Percentiles rank a stretch among this genome's conserved stretches.
phyloP scores from a whole-genome alignment of 495 filamentous ascomycete genomes.

The Cetradonia linearis region DNA sequence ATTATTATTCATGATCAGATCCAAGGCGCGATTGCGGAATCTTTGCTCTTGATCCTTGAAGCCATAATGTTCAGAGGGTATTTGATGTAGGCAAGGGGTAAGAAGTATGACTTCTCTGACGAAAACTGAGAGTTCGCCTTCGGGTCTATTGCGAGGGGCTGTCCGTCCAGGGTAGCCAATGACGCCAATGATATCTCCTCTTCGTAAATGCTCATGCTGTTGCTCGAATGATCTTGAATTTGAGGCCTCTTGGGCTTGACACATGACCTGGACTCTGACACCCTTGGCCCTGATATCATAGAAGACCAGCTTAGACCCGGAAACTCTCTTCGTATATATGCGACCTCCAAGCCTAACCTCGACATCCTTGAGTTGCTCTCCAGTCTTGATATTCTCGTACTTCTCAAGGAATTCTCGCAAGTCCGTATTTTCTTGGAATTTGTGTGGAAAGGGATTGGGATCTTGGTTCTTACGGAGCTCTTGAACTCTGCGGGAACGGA shows the following conservation, averaged over 20 bases:
- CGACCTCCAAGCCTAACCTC: constrained; percentile 67
- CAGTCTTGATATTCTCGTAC: constrained; percentile 68
- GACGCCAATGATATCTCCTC: constrained; percentile 87
- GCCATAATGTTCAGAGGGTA: constrained; percentile 85
- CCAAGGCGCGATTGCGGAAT: constrained; percentile 83
- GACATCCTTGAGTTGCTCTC: constrained; percentile 64
- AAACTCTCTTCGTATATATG: constrained; percentile 78
- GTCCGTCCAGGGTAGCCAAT: constrained; percentile 83
- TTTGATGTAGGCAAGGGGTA: constrained; percentile 84
- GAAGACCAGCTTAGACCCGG: constrained; percentile 80
- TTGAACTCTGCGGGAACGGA: constrained; percentile 74
- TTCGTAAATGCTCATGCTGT: constrained; percentile 81
- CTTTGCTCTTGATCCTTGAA: constrained; percentile 91
- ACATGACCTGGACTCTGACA: constrained; percentile 81
- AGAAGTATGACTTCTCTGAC: constrained; percentile 75
- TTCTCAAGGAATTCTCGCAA: constrained; percentile 65
- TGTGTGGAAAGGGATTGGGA: constrained; percentile 93
- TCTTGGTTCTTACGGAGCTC: constrained; percentile 74
- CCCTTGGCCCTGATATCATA: constrained; percentile 85
- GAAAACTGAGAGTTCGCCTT: constrained; percentile 90
- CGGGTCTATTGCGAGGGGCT: constrained; percentile 73
- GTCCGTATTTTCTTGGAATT: constrained; percentile 79
- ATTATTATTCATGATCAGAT: constrained; percentile 88
- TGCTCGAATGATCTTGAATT: constrained; percentile 59
- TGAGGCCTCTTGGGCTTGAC: constrained; percentile 63